Percentiles rank a stretch among this genome's conserved stretches.
Conservation (phyloP, 2,329 filamentous ascomycete species). For the Knoxdaviesia proteae region DNA sequence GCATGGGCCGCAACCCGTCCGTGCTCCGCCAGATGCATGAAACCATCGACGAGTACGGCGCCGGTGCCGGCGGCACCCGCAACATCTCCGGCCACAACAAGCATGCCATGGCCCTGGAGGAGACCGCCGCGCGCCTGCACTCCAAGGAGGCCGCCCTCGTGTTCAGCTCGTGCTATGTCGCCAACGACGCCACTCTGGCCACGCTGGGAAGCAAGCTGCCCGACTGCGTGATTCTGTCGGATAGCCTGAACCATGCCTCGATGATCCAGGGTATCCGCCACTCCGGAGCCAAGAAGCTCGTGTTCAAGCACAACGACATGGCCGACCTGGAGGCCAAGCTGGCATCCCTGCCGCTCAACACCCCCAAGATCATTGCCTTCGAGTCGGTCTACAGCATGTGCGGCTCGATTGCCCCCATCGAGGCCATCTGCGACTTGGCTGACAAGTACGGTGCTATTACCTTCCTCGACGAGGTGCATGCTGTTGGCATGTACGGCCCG, state of each 20-base stretch:
- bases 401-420: conserved; percentile 87
- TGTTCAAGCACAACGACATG: conserved; percentile 98
- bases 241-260: conserved; percentile 91
- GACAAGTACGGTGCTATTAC: conserved; percentile 97
- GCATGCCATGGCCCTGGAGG: conserved; percentile 73
- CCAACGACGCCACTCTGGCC: conserved; percentile 89
- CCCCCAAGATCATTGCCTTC: conserved; percentile 95
- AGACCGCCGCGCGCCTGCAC: conserved; percentile 67
- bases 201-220: conserved; percentile 94
- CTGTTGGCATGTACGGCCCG: conserved; percentile 97
- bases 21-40: conserved; percentile 87
- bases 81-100: conserved; percentile 98
- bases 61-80: conserved; percentile 82
- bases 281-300: conserved; percentile 88
- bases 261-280: conserved; percentile 99
- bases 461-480: conserved; percentile 96
- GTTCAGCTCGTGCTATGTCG: conserved; percentile 95
- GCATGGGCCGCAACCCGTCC: conserved; percentile 80
- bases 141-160: conserved; percentile 82
- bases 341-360: conserved; percentile 61
- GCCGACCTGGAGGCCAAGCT: conserved; percentile 81
- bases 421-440: conserved; percentile 84
- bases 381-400: conserved; percentile 99
- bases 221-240: conserved; percentile 91
- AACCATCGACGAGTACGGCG: conserved; percentile 83